A percentile compares a stretch with the other conserved stretches of the same genome.
phyloP scores from a whole-genome alignment of 257 asterid genomes.

The Oldenlandia corymbosa region DNA sequence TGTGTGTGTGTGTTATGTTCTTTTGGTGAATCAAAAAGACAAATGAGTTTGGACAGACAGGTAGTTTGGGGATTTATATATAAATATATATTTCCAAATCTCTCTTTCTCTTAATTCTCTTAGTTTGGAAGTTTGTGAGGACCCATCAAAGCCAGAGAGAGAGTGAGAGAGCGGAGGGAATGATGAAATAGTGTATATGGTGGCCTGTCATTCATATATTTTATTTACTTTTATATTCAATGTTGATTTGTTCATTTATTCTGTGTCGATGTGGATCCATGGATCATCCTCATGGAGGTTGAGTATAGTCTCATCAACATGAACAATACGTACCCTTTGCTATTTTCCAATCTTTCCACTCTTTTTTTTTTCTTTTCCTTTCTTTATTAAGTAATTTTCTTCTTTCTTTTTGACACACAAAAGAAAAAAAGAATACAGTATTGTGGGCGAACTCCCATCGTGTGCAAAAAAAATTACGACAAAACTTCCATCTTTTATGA shows the following conservation, averaged over 20 bases:
- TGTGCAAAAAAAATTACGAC: conserved; percentile 40
- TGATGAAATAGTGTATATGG: background rate
- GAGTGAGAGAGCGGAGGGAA: too few relatives aligned
- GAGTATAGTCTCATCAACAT: too few relatives aligned
- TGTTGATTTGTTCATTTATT: background rate
- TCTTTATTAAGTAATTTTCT: too few relatives aligned
- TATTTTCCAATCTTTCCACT: too few relatives aligned
- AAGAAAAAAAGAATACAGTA: too few relatives aligned
- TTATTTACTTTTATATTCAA: background rate
- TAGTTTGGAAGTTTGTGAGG: conserved; percentile 73
- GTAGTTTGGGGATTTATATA: background rate
- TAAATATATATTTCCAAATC: conserved; percentile 47
- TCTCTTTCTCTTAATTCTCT: conserved; percentile 74
- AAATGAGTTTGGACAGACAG: conserved; percentile 27
- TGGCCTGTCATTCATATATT: conserved; percentile 1
- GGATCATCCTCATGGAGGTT: too few relatives aligned
- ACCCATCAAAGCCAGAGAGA: too few relatives aligned
- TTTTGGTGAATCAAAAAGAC: conserved; percentile 1
- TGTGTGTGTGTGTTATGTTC: background rate
- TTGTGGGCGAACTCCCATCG: too few relatives aligned
- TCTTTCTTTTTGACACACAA: too few relatives aligned
- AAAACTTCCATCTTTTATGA: conserved; percentile 40
- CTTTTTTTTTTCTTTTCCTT: too few relatives aligned
- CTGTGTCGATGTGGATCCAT: too few relatives aligned
- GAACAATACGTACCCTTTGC: too few relatives aligned